Evolutionary conservation across 352 stramenopile genomes (phyloP).

Genomic region (Pythium grandisporangium): DNA sequence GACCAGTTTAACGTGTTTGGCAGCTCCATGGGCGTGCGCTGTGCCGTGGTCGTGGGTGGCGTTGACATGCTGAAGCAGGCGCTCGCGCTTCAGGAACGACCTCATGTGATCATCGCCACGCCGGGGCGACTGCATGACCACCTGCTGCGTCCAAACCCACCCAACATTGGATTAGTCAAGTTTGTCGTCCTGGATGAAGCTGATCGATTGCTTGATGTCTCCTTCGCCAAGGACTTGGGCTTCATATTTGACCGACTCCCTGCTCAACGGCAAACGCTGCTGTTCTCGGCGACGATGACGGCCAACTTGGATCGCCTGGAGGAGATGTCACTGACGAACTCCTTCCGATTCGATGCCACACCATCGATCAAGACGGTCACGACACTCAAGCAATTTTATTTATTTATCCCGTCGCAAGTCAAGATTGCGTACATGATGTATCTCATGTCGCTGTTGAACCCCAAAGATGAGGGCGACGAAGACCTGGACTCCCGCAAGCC

Average conservation of each 20-base stretch:
- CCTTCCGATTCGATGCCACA: conserved; percentile 68
- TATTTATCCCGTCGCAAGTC: conserved; percentile 96
- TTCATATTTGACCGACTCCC: conserved; percentile 82
- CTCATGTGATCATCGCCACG: conserved; percentile 97
- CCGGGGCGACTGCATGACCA: conserved; percentile 92
- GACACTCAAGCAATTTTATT: conserved; percentile 94
- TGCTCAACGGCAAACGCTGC: conserved; percentile 88
- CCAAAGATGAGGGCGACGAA: conserved; percentile 45
- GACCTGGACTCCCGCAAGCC: conserved; percentile 21
- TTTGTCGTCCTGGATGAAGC: conserved; percentile 98
- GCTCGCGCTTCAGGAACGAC: conserved; percentile 81
- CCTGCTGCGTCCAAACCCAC: conserved; percentile 85
- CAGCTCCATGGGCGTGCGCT: conserved; percentile 87
- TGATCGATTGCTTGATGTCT: conserved; percentile 89
- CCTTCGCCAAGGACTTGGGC: conserved; percentile 81
- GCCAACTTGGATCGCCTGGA: conserved; percentile 84
- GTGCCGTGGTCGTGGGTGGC: conserved; percentile 93
- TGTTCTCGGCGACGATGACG: conserved; percentile 98
- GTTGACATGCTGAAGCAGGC: conserved; percentile 92
- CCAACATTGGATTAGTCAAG: conserved; percentile 84
- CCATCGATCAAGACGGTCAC: conserved; percentile 84
- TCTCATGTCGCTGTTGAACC: conserved; percentile 60
- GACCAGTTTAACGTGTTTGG: conserved; percentile 96
- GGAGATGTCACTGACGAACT: conserved; percentile 52
- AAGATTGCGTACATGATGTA: conserved; percentile 95